These are phyloP conservation scores for Brassica nigra DNA, from an alignment of 345 rosid genomes.

Conservation along the genomic window DNA sequence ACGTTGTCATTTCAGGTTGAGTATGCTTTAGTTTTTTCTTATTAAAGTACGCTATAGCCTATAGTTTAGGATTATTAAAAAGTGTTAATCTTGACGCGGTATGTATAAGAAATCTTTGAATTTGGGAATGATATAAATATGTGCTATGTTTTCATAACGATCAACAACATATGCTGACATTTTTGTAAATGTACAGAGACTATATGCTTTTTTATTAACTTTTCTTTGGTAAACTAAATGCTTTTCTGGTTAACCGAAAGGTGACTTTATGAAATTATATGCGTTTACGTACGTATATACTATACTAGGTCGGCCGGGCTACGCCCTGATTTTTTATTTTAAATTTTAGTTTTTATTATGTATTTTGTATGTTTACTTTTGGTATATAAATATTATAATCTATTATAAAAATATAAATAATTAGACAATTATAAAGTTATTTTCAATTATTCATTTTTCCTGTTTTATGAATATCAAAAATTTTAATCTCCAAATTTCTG, in stretches of 20 bases:
- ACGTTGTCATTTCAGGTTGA: constrained; percentile 5
- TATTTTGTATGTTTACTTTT: no score
- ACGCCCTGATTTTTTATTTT: no score
- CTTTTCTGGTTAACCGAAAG: constrained; percentile 20
- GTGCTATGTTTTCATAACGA: not conserved
- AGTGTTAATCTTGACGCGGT: not conserved
- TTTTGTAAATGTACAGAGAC: not conserved
- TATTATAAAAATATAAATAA: no score
- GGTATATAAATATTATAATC: no score
- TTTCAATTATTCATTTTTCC: no score
- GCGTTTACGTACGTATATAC: no score
- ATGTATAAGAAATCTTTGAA: not conserved
- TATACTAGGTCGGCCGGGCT: no score
- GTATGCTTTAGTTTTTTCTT: not conserved
- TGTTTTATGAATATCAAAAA: no score
- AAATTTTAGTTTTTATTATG: no score
- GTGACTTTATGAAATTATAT: constrained; percentile 7
- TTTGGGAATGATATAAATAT: not conserved
- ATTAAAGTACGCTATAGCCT: no score
- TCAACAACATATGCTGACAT: constrained; percentile 16
- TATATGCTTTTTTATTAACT: not conserved
- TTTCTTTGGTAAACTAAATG: not conserved
- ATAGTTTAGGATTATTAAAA: not conserved
- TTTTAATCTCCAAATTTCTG: no score
- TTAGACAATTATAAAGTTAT: no score